Conservation (phyloP, 495 filamentous ascomycete genomes). For the Xylaria palmicola region DNA sequence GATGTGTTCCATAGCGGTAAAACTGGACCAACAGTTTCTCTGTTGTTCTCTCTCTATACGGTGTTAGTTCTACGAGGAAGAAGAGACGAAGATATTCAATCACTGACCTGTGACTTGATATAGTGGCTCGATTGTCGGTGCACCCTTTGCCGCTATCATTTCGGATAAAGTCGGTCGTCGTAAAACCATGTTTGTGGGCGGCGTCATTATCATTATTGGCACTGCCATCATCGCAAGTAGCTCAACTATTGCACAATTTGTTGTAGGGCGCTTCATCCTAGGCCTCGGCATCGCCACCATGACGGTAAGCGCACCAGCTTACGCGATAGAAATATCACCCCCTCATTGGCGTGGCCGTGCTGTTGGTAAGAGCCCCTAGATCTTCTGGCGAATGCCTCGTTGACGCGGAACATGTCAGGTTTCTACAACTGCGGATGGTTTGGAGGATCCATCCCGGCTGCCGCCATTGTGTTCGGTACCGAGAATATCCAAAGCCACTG, state of each 20-base stretch:
- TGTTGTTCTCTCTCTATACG: conserved; percentile 50
- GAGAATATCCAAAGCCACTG: conserved; percentile 41
- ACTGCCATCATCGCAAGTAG: conserved; percentile 45
- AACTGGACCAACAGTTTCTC: conserved; percentile 36
- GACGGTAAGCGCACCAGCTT: conserved; percentile 48
- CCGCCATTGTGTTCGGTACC: conserved; percentile 44
- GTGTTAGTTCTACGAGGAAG: conserved; percentile 33
- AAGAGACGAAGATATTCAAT: not conserved
- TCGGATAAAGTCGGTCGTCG: conserved; percentile 45
- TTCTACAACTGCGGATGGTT: conserved; percentile 57
- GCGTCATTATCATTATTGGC: conserved; percentile 50
- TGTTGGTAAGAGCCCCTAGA: conserved; percentile 27
- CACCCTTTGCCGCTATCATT: conserved; percentile 44
- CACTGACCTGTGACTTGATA: not conserved
- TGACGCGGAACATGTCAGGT: conserved; percentile 21
- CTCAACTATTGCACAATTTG: conserved; percentile 39
- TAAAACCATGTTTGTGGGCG: conserved; percentile 49
- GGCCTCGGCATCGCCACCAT: conserved; percentile 52
- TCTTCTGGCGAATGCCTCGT: not conserved
- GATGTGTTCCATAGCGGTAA: conserved; percentile 35
- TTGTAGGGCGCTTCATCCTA: conserved; percentile 52
- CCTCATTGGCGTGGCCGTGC: conserved; percentile 51
- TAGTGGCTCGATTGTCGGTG: conserved; percentile 47
- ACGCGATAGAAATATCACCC: conserved; percentile 48
- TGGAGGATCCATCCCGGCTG: conserved; percentile 49